Evolutionary conservation across 163 green algal genomes (phyloP).

Genomic region (Chlamydomonas reinhardtii): DNA sequence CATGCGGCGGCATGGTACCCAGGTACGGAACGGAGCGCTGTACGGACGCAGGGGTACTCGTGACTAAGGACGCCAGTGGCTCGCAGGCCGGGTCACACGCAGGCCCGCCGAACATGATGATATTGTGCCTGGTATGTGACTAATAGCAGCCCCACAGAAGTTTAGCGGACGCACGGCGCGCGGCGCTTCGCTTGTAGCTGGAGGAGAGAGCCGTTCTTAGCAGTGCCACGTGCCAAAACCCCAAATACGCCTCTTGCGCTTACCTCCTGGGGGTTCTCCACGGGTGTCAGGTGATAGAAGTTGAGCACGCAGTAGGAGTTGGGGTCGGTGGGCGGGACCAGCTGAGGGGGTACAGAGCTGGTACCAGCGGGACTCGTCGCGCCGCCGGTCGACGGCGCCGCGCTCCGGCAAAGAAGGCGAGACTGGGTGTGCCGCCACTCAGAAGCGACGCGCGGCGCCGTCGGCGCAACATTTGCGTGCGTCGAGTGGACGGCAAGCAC

Average conservation of each 20-base stretch:
- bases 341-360: constrained; percentile 14
- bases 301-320: constrained; percentile 83
- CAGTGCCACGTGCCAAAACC: no score
- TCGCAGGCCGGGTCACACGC: no score
- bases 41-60: no score
- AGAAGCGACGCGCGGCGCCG: background rate
- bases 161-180: background rate
- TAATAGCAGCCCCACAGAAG: no score
- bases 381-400: background rate
- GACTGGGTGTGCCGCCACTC: constrained; percentile 3
- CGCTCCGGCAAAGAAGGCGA: background rate
- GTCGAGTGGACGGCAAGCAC: background rate
- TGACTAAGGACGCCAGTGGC: no score
- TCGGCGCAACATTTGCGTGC: no score
- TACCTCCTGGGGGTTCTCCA: constrained; percentile 76
- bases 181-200: no score
- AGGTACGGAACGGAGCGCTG: no score
- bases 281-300: constrained; percentile 93
- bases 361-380: background rate
- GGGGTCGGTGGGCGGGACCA: constrained; percentile 19
- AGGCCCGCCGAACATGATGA: no score
- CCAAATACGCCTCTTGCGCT: background rate
- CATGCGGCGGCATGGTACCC: no score
- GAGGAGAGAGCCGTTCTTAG: no score
- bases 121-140: no score